A percentile compares a stretch with the other conserved stretches of the same genome.
Evolutionary conservation across 2,329 filamentous ascomycete genomes (phyloP).

Genomic region (Rutstroemia sp.): DNA sequence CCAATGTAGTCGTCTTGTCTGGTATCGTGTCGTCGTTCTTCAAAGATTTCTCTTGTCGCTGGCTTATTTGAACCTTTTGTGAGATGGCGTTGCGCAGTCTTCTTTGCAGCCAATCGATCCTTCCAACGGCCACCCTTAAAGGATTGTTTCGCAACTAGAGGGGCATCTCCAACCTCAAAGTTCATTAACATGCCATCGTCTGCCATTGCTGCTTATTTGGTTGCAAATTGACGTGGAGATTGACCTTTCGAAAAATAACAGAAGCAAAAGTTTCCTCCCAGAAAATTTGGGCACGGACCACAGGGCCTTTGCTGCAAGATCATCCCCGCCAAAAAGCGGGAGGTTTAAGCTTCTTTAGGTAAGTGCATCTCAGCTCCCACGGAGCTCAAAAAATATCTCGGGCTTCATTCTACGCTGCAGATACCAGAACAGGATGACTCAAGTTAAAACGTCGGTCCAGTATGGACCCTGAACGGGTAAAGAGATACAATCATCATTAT

Average conservation of each 20-base stretch:
- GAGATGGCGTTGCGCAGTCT: slow-evolving; percentile 48
- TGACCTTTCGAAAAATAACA: slow-evolving; percentile 3
- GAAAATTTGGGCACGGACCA: slow-evolving; percentile 6
- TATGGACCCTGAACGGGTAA: slow-evolving; percentile 24
- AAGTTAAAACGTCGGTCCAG: slow-evolving; percentile 7
- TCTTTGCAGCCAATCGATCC: slow-evolving; percentile 76
- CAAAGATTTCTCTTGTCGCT: slow-evolving; percentile 24
- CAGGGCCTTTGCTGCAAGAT: too few species aligned
- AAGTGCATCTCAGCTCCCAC: background rate
- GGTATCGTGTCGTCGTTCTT: slow-evolving; percentile 20
- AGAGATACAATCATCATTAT: background rate
- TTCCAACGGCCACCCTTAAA: slow-evolving; percentile 93
- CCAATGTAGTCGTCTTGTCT: slow-evolving; percentile 29
- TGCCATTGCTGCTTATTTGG: slow-evolving; percentile 52
- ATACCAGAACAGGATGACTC: slow-evolving; percentile 27
- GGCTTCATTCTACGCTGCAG: slow-evolving; percentile 27
- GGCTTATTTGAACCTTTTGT: slow-evolving; percentile 26
- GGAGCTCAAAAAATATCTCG: slow-evolving; percentile 13
- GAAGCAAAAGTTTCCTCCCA: slow-evolving; percentile 15
- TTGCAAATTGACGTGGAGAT: background rate
- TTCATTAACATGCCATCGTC: slow-evolving; percentile 95
- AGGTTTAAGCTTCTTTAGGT: slow-evolving; percentile 14
- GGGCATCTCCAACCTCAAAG: slow-evolving; percentile 68
- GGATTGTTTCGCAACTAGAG: slow-evolving; percentile 51
- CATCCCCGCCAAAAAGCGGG: slow-evolving; percentile 9